phyloP scores from a whole-genome alignment of 352 stramenopile genomes.

The Globisporangium paroecandrum region DNA sequence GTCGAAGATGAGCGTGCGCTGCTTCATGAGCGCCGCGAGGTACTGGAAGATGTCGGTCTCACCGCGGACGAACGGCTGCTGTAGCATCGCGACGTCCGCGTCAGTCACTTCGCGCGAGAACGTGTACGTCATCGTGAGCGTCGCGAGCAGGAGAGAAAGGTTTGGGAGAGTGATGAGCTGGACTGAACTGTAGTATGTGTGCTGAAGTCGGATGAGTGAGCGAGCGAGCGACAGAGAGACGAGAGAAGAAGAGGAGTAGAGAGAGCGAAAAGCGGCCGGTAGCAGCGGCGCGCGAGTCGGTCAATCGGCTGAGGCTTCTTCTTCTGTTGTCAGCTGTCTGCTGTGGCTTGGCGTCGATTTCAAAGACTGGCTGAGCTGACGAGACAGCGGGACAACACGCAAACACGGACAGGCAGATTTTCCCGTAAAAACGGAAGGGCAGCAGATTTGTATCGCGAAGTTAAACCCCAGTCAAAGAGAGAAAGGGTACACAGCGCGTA shows the following conservation, averaged over 20 bases:
- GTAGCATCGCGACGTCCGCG: constrained; percentile 44
- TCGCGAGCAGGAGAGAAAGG: background rate
- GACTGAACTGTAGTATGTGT: background rate
- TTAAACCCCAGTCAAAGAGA: background rate
- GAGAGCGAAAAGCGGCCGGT: constrained; percentile 16
- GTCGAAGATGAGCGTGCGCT: constrained; percentile 93
- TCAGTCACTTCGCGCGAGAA: constrained; percentile 26
- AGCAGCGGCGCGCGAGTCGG: constrained; percentile 15
- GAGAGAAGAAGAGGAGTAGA: background rate
- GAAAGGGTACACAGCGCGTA: background rate
- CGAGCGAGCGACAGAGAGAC: background rate
- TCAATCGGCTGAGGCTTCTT: constrained; percentile 5
- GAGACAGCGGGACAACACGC: background rate
- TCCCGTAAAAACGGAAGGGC: background rate
- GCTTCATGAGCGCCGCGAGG: constrained; percentile 69
- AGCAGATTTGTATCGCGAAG: background rate
- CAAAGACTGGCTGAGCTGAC: background rate
- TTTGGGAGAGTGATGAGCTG: background rate
- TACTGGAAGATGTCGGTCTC: constrained; percentile 76
- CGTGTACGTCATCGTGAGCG: constrained; percentile 14
- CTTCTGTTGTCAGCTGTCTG: background rate
- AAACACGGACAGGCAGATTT: background rate
- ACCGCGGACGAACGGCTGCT: constrained; percentile 59
- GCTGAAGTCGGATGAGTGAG: background rate
- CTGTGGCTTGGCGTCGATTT: background rate